Conservation (phyloP, 164 flowering plant genomes). For the Umbilicus rupestris region DNA sequence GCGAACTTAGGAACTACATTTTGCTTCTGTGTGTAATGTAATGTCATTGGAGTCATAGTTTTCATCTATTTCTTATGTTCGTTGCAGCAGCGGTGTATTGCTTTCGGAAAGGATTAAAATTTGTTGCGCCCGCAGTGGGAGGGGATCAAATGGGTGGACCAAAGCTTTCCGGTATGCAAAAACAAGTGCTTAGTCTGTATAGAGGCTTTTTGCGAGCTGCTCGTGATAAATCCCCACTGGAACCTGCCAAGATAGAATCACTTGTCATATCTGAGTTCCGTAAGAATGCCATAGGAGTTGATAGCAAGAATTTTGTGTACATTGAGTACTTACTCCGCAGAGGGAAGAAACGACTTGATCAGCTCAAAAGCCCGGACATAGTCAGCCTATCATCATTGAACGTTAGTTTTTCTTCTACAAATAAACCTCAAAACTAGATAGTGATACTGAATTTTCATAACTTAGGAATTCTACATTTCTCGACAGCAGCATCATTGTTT, state of each 20-base stretch:
- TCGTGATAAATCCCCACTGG: constrained; percentile 49
- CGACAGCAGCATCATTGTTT: not conserved
- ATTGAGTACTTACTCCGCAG: constrained; percentile 71
- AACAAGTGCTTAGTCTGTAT: constrained; percentile 56
- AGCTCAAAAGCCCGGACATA: constrained; percentile 46
- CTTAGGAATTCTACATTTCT: not conserved
- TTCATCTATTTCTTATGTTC: too few relatives aligned
- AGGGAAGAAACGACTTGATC: constrained; percentile 64
- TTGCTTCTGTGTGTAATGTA: too few relatives aligned
- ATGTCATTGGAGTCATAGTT: too few relatives aligned
- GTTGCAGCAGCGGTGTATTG: too few relatives aligned
- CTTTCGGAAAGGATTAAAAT: too few relatives aligned
- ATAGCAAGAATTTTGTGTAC: constrained; percentile 60
- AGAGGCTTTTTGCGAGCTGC: constrained; percentile 66
- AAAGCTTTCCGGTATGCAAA: constrained; percentile 71
- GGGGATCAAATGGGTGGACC: constrained; percentile 18
- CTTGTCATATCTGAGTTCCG: constrained; percentile 63
- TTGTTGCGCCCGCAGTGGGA: too few relatives aligned
- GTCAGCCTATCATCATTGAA: constrained; percentile 38
- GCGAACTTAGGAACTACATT: too few relatives aligned
- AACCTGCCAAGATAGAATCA: constrained; percentile 42
- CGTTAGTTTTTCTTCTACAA: constrained; percentile 12
- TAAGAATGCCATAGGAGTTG: constrained; percentile 40
- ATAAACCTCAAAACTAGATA: not conserved
- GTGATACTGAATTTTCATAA: not conserved